Percentiles rank a stretch among this genome's conserved stretches.
Evolutionary conservation across 805 yeast species (phyloP).

Genomic region (Myxozyma neglecta): DNA sequence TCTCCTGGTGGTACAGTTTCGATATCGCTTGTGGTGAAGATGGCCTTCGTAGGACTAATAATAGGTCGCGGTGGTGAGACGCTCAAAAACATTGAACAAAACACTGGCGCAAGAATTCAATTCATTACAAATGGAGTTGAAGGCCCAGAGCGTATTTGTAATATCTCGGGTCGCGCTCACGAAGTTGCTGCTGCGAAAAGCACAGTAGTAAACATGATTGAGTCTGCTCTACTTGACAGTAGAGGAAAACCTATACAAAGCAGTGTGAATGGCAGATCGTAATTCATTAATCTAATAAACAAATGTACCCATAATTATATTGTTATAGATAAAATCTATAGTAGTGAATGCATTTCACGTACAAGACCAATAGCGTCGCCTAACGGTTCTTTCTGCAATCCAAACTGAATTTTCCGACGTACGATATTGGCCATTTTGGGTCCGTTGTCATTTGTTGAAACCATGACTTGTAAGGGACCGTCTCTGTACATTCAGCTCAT

Average conservation of each 20-base stretch:
- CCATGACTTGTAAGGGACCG: conserved; percentile 76
- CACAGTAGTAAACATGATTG: conserved; percentile 25
- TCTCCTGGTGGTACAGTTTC: conserved; percentile 31
- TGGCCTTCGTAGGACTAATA: conserved; percentile 32
- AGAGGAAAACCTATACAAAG: conserved; percentile 26
- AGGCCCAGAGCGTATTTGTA: conserved; percentile 32
- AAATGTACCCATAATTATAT: neutral
- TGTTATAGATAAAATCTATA: neutral
- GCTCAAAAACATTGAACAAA: conserved; percentile 29
- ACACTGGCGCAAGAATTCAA: conserved; percentile 33
- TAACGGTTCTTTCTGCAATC: conserved; percentile 12
- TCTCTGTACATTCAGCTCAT: conserved; percentile 54
- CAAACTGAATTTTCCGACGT: conserved; percentile 52
- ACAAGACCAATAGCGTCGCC: conserved; percentile 31
- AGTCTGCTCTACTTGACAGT: conserved; percentile 17
- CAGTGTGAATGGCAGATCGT: conserved; percentile 14
- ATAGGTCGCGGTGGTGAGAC: conserved; percentile 36
- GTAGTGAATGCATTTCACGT: too few species aligned
- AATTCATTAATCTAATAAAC: neutral
- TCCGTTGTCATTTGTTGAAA: conserved; percentile 78
- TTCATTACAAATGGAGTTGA: conserved; percentile 32
- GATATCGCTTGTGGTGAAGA: conserved; percentile 25
- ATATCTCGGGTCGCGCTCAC: conserved; percentile 23
- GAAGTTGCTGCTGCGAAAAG: conserved; percentile 23
- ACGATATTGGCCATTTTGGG: conserved; percentile 72